phyloP scores from a whole-genome alignment of 768 basidiomycete species.

The Cystobasidium tubakii region DNA sequence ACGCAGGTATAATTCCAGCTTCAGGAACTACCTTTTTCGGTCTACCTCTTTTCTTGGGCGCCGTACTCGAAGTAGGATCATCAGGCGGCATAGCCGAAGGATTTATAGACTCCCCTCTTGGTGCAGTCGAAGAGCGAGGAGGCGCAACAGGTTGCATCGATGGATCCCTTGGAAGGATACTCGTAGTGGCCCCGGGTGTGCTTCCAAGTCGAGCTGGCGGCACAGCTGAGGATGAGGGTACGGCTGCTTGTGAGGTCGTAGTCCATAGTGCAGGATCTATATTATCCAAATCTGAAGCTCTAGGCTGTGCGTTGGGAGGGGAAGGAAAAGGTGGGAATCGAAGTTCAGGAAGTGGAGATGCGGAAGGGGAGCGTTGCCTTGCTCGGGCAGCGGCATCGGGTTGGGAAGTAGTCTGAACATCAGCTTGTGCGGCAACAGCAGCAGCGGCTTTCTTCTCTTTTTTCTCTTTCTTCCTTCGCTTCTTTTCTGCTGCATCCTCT shows the following conservation, averaged over 20 bases:
- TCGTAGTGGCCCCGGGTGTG: not conserved
- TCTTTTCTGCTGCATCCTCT: slow-evolving; percentile 56
- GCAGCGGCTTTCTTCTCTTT: not conserved
- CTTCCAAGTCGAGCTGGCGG: not conserved
- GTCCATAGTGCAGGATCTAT: slow-evolving; percentile 4
- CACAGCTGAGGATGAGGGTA: not conserved
- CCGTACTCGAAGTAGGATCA: not conserved
- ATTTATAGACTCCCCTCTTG: not conserved
- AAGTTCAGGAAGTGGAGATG: not conserved
- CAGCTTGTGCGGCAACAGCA: not conserved
- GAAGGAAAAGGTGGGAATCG: not conserved
- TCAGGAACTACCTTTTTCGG: not conserved
- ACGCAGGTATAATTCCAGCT: not conserved
- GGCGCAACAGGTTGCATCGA: not conserved
- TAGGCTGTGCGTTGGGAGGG: not conserved
- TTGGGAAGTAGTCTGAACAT: not conserved
- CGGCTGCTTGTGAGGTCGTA: not conserved
- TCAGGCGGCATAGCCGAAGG: not conserved
- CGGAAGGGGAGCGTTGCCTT: not conserved
- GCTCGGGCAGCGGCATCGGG: not conserved
- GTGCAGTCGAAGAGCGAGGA: not conserved
- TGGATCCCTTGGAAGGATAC: not conserved
- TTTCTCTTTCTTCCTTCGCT: slow-evolving; percentile 13
- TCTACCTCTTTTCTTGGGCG: not conserved
- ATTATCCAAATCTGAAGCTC: not conserved